These are phyloP conservation scores for Boletellus sp. DNA, from an alignment of 768 basidiomycete genomes.

Conservation along the genomic window DNA sequence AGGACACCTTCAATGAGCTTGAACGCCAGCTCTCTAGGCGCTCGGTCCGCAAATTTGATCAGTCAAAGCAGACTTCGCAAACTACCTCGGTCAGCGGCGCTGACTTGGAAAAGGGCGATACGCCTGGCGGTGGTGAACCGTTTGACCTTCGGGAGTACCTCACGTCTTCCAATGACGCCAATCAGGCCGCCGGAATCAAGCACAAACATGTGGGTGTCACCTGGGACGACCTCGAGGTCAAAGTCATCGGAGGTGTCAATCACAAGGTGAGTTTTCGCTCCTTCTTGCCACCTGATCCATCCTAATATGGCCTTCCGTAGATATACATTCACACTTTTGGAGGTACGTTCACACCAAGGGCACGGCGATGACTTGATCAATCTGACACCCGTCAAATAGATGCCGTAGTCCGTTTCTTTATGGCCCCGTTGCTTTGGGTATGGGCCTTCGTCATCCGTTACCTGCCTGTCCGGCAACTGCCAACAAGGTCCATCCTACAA, in stretches of 20 bases:
- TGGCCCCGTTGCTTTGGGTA: slow-evolving; percentile 48
- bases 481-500: slow-evolving; percentile 55
- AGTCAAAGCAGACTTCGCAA: slow-evolving; percentile 18
- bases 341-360: slow-evolving; percentile 36
- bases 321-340: slow-evolving; percentile 59
- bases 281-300: neutral
- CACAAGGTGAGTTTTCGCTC: slow-evolving; percentile 44
- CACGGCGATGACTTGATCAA: neutral
- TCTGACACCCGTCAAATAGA: slow-evolving; percentile 30
- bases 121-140: slow-evolving; percentile 24
- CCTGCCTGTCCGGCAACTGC: slow-evolving; percentile 35
- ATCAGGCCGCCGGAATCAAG: slow-evolving; percentile 60
- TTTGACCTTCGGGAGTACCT: slow-evolving; percentile 72
- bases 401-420: slow-evolving; percentile 50
- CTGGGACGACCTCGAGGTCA: slow-evolving; percentile 67
- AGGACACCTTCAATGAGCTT: slow-evolving; percentile 54
- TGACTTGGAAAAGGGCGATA: slow-evolving; percentile 42
- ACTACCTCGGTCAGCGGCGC: slow-evolving; percentile 26
- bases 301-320: slow-evolving; percentile 20
- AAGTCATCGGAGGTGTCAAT: slow-evolving; percentile 51
- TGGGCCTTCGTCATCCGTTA: slow-evolving; percentile 40
- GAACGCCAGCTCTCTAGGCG: slow-evolving; percentile 35
- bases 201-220: slow-evolving; percentile 75
- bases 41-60: slow-evolving; percentile 1
- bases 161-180: slow-evolving; percentile 60